Evolutionary conservation across 129 eudicot genomes (phyloP), one percentile per base, ranked within the genome.

Genomic region (Lonicera japonica): DNA sequence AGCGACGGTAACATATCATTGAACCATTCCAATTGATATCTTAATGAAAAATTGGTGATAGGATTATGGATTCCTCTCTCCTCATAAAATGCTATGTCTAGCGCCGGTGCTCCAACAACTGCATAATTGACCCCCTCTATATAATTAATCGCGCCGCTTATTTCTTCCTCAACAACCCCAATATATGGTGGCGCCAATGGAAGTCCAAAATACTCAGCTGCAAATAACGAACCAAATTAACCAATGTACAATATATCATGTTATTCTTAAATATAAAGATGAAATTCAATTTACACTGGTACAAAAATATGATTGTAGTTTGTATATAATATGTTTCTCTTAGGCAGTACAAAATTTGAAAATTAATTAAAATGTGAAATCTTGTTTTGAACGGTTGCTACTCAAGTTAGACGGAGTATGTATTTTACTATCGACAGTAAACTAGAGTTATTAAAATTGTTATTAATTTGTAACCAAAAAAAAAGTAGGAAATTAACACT

Each of bases 71-170:
- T 25, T 11, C 63, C 63, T 66, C 21, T 54, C 40, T 66, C 25
- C 11, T 66, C 54, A 12, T 54, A 66, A 17, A 57, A 55, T 21
- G 11, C 13, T 19, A 18, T 39, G 21, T 66, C 61, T 15, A 66
- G 47, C 15, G 71, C 71, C 4, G 71, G 39, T 3, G 71, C 71
- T 40, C 71, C 71, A 8, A 40, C 62, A n/a, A 66, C 71, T 3
- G 71, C 71, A 43, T 54, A 66, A 55, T 66, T 66, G n/a, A 66
- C 71, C n/a, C 71, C 71, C 1, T 48, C 11, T 2, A 0, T 8
- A 11, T 36, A 38, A 0, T 39, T 65, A 51, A 13, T 16, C 1
- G 12, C 11, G 11, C 47, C 36, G 36, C 36, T 29, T 29, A 2
- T 38, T 45, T 23, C 34, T 4, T 55, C 38, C 19, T 66, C 55